phyloP scores from a whole-genome alignment of 2,329 filamentous ascomycete species.

The Pyrenophora teres region DNA sequence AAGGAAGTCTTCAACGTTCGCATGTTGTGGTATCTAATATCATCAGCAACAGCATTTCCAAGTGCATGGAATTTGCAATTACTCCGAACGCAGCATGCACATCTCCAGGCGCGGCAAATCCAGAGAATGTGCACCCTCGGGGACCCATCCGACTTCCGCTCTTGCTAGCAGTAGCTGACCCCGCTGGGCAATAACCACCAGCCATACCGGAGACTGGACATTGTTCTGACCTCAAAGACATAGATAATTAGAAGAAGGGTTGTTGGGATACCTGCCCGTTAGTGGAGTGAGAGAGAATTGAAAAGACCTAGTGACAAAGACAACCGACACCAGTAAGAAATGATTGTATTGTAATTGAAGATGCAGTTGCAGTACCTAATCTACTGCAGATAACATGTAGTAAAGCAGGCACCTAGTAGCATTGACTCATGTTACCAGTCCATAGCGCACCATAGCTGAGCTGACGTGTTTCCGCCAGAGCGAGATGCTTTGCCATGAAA shows the following conservation, averaged over 20 bases:
- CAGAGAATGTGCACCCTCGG: constrained; percentile 33
- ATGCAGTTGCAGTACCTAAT: neutral
- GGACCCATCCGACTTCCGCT: constrained; percentile 23
- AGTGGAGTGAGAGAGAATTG: neutral
- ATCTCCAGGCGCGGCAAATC: constrained; percentile 31
- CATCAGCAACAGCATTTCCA: neutral
- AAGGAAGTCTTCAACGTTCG: constrained; percentile 27
- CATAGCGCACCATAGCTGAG: neutral
- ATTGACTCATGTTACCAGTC: neutral
- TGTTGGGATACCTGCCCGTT: constrained; percentile 5
- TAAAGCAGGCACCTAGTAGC: neutral
- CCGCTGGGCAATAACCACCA: constrained; percentile 21
- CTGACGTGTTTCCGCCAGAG: constrained; percentile 1
- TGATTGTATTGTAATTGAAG: neutral
- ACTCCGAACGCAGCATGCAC: constrained; percentile 31
- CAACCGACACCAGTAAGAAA: neutral
- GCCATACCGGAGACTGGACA: constrained; percentile 28
- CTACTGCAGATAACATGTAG: neutral
- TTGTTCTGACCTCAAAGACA: constrained; percentile 15
- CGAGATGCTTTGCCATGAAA: constrained; percentile 1
- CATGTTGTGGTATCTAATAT: constrained; percentile 24
- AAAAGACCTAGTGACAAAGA: neutral
- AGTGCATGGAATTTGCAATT: neutral
- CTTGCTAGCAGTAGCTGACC: constrained; percentile 17
- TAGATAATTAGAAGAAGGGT: constrained; percentile 1